A percentile compares a stretch with the other conserved stretches of the same genome.
Evolutionary conservation across 371 early-diverging fungal species (phyloP).

Genomic region (Catenaria anguillulae): DNA sequence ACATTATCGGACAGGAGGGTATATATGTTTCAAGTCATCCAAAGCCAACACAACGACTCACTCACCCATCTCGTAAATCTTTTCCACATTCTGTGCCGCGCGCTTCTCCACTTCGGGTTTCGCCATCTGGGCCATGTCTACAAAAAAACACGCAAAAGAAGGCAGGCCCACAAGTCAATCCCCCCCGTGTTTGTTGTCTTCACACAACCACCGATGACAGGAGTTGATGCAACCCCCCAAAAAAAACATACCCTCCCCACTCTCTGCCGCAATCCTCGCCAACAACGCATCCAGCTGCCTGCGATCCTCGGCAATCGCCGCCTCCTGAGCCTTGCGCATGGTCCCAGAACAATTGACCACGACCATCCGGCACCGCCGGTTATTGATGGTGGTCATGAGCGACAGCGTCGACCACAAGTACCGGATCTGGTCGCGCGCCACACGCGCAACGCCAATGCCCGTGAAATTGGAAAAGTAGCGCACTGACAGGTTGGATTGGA

Average conservation of each 20-base stretch:
- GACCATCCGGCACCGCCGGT: constrained; percentile 25
- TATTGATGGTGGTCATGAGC: constrained; percentile 28
- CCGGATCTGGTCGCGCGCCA: constrained; percentile 38
- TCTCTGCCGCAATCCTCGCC: no score
- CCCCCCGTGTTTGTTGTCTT: no score
- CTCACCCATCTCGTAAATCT: background rate
- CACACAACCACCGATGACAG: no score
- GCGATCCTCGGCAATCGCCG: constrained; percentile 33
- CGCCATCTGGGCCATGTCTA: background rate
- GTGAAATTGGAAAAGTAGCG: constrained; percentile 47
- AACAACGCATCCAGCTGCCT: background rate
- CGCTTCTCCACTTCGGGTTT: background rate
- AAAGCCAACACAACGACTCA: no score
- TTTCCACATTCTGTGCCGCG: background rate
- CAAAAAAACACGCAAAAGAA: no score
- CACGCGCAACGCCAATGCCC: constrained; percentile 40
- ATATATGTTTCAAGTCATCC: no score
- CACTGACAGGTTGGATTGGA: constrained; percentile 29
- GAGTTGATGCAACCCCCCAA: no score
- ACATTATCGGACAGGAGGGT: no score
- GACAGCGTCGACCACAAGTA: constrained; percentile 42
- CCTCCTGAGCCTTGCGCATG: constrained; percentile 39
- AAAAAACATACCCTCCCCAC: no score
- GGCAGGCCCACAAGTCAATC: no score
- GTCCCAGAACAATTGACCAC: constrained; percentile 44